These are phyloP conservation scores for Fusarium tanahbumbuense DNA, from an alignment of 2,329 filamentous ascomycete species.

Conservation along the genomic window DNA sequence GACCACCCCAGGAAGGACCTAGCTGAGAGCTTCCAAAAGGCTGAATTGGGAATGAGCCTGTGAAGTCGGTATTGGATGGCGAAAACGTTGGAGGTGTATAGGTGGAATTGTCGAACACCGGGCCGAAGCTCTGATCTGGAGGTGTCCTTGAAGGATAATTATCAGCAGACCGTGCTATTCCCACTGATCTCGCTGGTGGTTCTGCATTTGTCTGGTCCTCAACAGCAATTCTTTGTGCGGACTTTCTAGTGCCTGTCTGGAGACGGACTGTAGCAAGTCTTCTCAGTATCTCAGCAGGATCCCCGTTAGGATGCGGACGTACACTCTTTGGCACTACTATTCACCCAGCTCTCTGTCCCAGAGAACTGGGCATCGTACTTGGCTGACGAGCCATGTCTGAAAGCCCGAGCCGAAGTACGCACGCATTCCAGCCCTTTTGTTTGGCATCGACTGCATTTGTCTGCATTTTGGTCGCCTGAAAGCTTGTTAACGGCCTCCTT, in stretches of 20 bases:
- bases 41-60: background rate
- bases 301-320: background rate
- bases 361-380: conserved; percentile 42
- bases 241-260: conserved; percentile 25
- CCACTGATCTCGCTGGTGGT: fast-evolving
- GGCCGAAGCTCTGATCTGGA: fast-evolving
- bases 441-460: conserved; percentile 18
- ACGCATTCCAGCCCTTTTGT: conserved; percentile 29
- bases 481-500: fast-evolving
- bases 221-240: conserved; percentile 16
- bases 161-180: background rate
- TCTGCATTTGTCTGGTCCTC: fast-evolving
- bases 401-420: conserved; percentile 8
- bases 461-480: conserved; percentile 18
- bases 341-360: conserved; percentile 37
- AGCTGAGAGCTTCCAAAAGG: conserved; percentile 3
- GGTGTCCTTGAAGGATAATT: background rate
- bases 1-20: conserved; percentile 24
- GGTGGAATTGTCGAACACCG: background rate
- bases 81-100: background rate
- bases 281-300: fast-evolving
- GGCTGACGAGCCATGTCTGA: conserved; percentile 38
- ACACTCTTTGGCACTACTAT: conserved; percentile 39
- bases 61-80: background rate
- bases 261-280: conserved; percentile 13